Conservation (phyloP, 176 grass and related monocot species). For the Lolium perenne region DNA sequence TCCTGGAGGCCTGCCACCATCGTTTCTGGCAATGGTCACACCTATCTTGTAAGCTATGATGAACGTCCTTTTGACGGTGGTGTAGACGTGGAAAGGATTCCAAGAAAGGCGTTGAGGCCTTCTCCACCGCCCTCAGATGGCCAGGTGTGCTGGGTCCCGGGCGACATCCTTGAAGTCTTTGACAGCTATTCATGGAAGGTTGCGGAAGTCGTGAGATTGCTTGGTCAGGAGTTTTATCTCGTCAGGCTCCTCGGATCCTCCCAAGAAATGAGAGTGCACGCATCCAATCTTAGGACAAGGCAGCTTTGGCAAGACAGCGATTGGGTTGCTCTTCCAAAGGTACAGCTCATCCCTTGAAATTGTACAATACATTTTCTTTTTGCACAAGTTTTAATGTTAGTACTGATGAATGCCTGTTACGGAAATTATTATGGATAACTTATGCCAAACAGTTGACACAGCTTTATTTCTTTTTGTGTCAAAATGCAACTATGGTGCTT, state of each 20-base stretch:
- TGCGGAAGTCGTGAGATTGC: constrained; percentile 52
- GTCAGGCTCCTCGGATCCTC: constrained; percentile 66
- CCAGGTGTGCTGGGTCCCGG: constrained; percentile 44
- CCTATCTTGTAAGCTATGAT: constrained; percentile 64
- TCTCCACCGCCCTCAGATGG: constrained; percentile 32
- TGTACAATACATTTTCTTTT: neutral
- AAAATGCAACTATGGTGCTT: constrained; percentile 5
- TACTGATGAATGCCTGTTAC: constrained; percentile 7
- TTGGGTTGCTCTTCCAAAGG: constrained; percentile 78
- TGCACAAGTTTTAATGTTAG: neutral
- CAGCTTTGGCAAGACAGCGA: constrained; percentile 71
- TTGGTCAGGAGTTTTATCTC: constrained; percentile 55
- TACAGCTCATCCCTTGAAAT: constrained; percentile 49
- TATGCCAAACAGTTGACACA: constrained; percentile 13
- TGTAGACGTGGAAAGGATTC: constrained; percentile 56
- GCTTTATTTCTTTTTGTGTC: constrained; percentile 14
- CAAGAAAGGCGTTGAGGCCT: constrained; percentile 71
- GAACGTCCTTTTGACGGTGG: neutral
- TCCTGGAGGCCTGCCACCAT: constrained; percentile 73
- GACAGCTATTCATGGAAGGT: constrained; percentile 77
- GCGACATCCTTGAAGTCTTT: constrained; percentile 69
- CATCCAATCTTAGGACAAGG: constrained; percentile 55
- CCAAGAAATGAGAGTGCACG: constrained; percentile 53
- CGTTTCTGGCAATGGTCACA: constrained; percentile 78
- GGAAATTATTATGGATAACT: constrained; percentile 9